A percentile compares a stretch with the other conserved stretches of the same genome.
These are phyloP conservation scores for Oxyria digyna DNA, from an alignment of 148 eudicot species.

Conservation along the genomic window DNA sequence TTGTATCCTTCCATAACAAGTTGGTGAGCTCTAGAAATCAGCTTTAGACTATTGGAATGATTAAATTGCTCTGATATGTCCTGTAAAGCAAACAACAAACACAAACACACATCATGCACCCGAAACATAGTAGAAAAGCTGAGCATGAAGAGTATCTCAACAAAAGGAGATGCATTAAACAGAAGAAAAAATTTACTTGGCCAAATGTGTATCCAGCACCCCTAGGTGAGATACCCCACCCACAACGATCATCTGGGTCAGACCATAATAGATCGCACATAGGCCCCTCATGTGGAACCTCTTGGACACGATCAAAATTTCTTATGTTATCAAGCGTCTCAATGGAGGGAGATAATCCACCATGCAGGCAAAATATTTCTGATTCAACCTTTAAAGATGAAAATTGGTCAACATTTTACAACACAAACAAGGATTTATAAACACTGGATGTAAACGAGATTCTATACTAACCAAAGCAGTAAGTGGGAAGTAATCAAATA, in stretches of 20 bases:
- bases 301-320: conserved; percentile 96
- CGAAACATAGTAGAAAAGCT: neutral
- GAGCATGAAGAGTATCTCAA: conserved; percentile 3
- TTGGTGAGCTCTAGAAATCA: conserved; percentile 95
- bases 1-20: conserved; percentile 96
- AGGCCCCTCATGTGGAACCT: conserved; percentile 96
- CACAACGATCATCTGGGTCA: conserved; percentile 96
- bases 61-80: conserved; percentile 96
- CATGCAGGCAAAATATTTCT: conserved; percentile 92
- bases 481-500: conserved; percentile 92
- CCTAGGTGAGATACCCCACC: conserved; percentile 97
- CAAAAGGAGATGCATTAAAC: neutral
- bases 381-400: conserved; percentile 63
- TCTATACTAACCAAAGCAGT: conserved; percentile 79
- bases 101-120: neutral
- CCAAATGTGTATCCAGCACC: conserved; percentile 99
- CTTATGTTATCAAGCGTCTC: conserved; percentile 91
- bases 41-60: conserved; percentile 72
- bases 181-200: conserved; percentile 33
- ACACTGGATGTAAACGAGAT: neutral
- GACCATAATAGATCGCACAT: conserved; percentile 99
- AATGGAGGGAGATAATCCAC: conserved; percentile 91
- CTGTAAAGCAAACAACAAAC: conserved; percentile 22
- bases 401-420: neutral
- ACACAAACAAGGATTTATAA: neutral